phyloP scores from a whole-genome alignment of 192 early-diverging fungal genomes.

The Coemansia aciculifera region DNA sequence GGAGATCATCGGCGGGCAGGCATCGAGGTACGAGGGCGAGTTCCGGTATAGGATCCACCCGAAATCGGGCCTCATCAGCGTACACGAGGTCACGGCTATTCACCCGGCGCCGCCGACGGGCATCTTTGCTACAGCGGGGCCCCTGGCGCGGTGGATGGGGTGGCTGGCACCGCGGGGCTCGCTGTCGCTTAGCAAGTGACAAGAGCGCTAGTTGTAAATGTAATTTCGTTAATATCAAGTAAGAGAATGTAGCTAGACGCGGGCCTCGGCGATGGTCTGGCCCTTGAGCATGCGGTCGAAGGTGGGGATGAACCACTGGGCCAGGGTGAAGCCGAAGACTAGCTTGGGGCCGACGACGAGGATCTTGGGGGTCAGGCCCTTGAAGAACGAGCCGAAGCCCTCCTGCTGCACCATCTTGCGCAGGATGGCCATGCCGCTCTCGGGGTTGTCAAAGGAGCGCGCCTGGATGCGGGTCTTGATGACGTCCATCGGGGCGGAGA shows the following conservation, averaged over 20 bases:
- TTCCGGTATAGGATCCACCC: slow-evolving; percentile 43
- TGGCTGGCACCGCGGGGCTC: slow-evolving; percentile 47
- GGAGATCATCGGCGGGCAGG: slow-evolving; percentile 24
- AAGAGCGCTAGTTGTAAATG: neutral
- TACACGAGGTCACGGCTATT: slow-evolving; percentile 49
- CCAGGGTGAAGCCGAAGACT: slow-evolving; percentile 95
- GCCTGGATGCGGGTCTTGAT: slow-evolving; percentile 99
- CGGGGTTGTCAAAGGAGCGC: slow-evolving; percentile 81
- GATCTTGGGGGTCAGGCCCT: slow-evolving; percentile 88
- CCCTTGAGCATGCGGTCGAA: slow-evolving; percentile 50
- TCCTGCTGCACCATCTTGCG: slow-evolving; percentile 89
- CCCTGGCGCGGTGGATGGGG: slow-evolving; percentile 42
- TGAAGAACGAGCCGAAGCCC: slow-evolving; percentile 93
- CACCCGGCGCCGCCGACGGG: slow-evolving; percentile 45
- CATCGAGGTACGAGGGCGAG: slow-evolving; percentile 52
- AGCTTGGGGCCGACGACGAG: slow-evolving; percentile 94
- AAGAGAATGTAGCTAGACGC: neutral
- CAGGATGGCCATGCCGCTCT: slow-evolving; percentile 85
- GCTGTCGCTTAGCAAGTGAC: slow-evolving; percentile 20
- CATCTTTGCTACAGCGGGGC: slow-evolving; percentile 28
- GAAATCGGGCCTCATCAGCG: slow-evolving; percentile 23
- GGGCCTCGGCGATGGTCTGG: neutral
- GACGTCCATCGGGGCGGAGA: slow-evolving; percentile 96
- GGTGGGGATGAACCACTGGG: slow-evolving; percentile 88
- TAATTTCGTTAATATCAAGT: neutral